These are phyloP conservation scores for Aureobasidium sp. DNA, from an alignment of 2,329 filamentous ascomycete genomes.

Conservation along the genomic window DNA sequence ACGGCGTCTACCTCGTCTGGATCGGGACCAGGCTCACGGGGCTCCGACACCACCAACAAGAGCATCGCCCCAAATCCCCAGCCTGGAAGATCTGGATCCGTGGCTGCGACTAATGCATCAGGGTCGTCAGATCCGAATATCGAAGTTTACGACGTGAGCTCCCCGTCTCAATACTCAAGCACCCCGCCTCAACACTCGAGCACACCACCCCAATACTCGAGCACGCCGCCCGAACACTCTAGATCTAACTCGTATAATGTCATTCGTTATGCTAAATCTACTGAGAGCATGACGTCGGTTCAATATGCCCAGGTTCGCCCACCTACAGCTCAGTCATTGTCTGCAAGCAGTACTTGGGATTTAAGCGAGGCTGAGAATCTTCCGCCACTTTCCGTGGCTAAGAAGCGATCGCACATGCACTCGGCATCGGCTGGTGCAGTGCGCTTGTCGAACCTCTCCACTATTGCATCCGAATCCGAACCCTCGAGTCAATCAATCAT, in stretches of 20 bases:
- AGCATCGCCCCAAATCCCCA: neutral
- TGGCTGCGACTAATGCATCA: neutral
- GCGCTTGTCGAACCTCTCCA: constrained; percentile 26
- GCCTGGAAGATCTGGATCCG: neutral
- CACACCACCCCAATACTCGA: neutral
- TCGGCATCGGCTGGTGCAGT: constrained; percentile 13
- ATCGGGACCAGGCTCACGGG: neutral
- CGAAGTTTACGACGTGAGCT: constrained; percentile 9
- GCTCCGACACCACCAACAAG: neutral
- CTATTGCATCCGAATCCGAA: constrained; percentile 31
- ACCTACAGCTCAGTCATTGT: constrained; percentile 15
- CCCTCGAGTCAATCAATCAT: neutral
- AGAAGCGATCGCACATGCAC: constrained; percentile 24
- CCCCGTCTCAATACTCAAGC: constrained; percentile 6
- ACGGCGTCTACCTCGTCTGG: constrained; percentile 3
- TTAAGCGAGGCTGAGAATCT: constrained; percentile 22
- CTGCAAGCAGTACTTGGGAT: constrained; percentile 18
- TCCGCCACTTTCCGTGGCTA: constrained; percentile 28
- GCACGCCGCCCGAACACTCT: constrained; percentile 6
- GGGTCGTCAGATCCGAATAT: constrained; percentile 1
- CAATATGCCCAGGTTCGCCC: constrained; percentile 18
- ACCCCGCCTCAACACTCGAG: constrained; percentile 9
- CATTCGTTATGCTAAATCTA: constrained; percentile 17
- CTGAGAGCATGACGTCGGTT: constrained; percentile 13
- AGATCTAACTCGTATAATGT: constrained; percentile 17